Evolutionary conservation across 73 alveolate genomes (phyloP).

Genomic region (Urostyla sp.): DNA sequence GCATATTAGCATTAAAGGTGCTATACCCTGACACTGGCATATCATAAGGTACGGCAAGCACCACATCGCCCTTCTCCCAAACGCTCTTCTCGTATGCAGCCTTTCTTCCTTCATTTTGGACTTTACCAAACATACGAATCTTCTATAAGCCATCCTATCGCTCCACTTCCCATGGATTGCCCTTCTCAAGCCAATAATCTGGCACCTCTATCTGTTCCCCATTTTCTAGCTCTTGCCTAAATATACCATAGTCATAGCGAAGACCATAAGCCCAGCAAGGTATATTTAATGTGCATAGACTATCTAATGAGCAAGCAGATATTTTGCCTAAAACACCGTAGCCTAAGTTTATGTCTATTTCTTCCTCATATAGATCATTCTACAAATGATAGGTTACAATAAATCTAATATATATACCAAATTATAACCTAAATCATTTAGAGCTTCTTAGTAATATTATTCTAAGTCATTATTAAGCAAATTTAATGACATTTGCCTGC

Average conservation of each 20-base stretch:
- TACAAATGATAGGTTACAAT: neutral
- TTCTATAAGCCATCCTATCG: conserved; percentile 43
- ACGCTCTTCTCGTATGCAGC: conserved; percentile 7
- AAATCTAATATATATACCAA: neutral
- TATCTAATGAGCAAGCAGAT: conserved; percentile 53
- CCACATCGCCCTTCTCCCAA: conserved; percentile 57
- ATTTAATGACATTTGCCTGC: conserved; percentile 18
- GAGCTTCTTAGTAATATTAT: conserved; percentile 48
- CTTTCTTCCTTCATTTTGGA: conserved; percentile 7
- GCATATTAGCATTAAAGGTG: conserved; percentile 53
- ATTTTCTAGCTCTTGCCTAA: conserved; percentile 50
- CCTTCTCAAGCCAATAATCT: conserved; percentile 65
- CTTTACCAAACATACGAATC: conserved; percentile 55
- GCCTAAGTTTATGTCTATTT: conserved; percentile 55
- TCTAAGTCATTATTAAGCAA: conserved; percentile 56
- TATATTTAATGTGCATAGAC: conserved; percentile 30
- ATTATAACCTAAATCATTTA: conserved; percentile 54
- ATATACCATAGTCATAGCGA: conserved; percentile 63
- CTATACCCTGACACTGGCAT: conserved; percentile 64
- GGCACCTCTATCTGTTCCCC: conserved; percentile 55
- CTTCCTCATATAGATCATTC: conserved; percentile 56
- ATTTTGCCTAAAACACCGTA: conserved; percentile 58
- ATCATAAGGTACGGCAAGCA: conserved; percentile 57
- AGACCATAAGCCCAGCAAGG: conserved; percentile 73
- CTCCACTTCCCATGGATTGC: conserved; percentile 69